A percentile compares a stretch with the other conserved stretches of the same genome.
These are phyloP conservation scores for Hymenoscyphus fraxineus DNA, from an alignment of 2,329 filamentous ascomycete species.

Conservation along the genomic window DNA sequence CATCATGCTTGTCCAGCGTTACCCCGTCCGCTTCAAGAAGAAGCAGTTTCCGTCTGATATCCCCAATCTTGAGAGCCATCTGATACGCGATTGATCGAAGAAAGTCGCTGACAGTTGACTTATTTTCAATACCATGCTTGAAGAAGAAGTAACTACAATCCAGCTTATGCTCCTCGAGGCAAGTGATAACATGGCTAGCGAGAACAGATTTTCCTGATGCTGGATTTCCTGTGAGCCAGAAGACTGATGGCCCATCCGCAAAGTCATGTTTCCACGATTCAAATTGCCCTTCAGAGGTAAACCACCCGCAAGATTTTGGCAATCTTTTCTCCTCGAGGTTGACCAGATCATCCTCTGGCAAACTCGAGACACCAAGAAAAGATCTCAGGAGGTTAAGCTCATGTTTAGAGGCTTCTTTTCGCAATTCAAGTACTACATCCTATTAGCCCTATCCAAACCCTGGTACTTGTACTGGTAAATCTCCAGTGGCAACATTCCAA, in stretches of 20 bases:
- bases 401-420: too few relatives aligned
- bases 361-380: neutral
- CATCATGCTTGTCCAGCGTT: slow-evolving; percentile 3
- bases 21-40: slow-evolving; percentile 14
- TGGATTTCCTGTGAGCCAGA: slow-evolving; percentile 32
- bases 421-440: too few relatives aligned
- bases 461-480: too few relatives aligned
- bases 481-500: too few relatives aligned
- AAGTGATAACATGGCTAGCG: slow-evolving; percentile 12
- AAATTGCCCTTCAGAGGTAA: neutral
- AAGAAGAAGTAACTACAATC: slow-evolving; percentile 29
- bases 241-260: slow-evolving; percentile 16
- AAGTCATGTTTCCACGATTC: slow-evolving; percentile 4
- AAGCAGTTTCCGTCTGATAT: neutral
- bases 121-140: slow-evolving; percentile 29
- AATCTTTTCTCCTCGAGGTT: neutral
- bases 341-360: neutral
- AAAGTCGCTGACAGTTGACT: slow-evolving; percentile 22
- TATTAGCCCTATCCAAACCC: too few relatives aligned
- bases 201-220: slow-evolving; percentile 36
- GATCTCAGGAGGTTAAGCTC: too few relatives aligned
- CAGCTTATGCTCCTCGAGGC: slow-evolving; percentile 6
- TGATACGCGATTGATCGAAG: slow-evolving; percentile 32
- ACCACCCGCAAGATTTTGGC: slow-evolving; percentile 7
- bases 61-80: slow-evolving; percentile 20